Conservation (phyloP, 495 filamentous ascomycete genomes). For the Annulohypoxylon moriforme region DNA sequence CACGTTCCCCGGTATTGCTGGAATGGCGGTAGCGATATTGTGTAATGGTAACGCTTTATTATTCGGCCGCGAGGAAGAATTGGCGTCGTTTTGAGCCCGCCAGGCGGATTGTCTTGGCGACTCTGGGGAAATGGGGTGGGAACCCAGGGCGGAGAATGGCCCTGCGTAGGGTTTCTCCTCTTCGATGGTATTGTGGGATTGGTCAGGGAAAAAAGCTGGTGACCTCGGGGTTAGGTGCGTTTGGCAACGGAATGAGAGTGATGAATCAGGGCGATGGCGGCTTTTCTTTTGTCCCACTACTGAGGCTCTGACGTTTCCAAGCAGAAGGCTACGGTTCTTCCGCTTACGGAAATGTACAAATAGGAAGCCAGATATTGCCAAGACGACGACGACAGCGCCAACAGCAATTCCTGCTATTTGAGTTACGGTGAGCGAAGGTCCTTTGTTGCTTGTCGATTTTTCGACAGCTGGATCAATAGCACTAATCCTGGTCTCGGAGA, state of each 20-base stretch:
- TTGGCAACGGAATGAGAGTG: conserved; percentile 62
- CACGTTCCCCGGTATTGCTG: conserved; percentile 44
- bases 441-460: conserved; percentile 19
- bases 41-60: conserved; percentile 16
- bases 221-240: conserved; percentile 56
- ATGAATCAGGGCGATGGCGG: conserved; percentile 51
- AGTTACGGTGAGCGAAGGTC: conserved; percentile 41
- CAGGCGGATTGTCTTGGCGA: conserved; percentile 20
- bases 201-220: conserved; percentile 51
- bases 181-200: conserved; percentile 31
- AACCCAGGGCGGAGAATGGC: conserved; percentile 30
- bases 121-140: conserved; percentile 35
- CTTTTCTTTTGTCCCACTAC: conserved; percentile 31
- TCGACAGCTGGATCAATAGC: conserved; percentile 53
- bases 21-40: conserved; percentile 41
- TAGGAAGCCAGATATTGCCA: conserved; percentile 47
- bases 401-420: conserved; percentile 54
- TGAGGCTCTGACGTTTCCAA: conserved; percentile 42
- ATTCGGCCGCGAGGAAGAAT: conserved; percentile 14
- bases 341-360: conserved; percentile 56
- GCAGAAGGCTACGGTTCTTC: conserved; percentile 50
- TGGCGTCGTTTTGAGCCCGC: conserved; percentile 10
- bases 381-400: conserved; percentile 44
- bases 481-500: conserved; percentile 53
- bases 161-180: conserved; percentile 39